phyloP scores from a whole-genome alignment of 495 filamentous ascomycete species.

The Lasiosphaeria hispida region DNA sequence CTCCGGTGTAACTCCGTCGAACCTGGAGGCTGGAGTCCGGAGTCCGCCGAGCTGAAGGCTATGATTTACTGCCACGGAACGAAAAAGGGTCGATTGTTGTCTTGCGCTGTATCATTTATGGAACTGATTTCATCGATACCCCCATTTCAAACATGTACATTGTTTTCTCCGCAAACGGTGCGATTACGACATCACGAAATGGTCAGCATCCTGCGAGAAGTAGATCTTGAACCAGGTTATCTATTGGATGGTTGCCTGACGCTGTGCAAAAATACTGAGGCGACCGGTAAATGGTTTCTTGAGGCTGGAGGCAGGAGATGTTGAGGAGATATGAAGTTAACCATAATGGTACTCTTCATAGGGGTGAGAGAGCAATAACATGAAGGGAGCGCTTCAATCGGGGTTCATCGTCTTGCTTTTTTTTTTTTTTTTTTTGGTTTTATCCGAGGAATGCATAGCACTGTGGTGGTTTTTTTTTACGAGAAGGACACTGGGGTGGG shows the following conservation, averaged over 20 bases:
- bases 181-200: background rate
- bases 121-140: slow-evolving; percentile 20
- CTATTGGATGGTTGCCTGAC: too few relatives aligned
- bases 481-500: background rate
- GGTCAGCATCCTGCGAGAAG: background rate
- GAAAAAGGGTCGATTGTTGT: background rate
- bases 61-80: background rate
- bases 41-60: background rate
- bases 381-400: background rate
- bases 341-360: background rate
- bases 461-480: slow-evolving; percentile 13
- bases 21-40: slow-evolving; percentile 35
- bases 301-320: too few relatives aligned
- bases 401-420: background rate
- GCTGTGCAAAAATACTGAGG: too few relatives aligned
- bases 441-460: slow-evolving; percentile 26
- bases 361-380: background rate
- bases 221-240: background rate
- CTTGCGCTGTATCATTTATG: slow-evolving; percentile 1
- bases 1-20: slow-evolving; percentile 29
- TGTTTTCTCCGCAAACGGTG: slow-evolving; percentile 7
- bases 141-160: slow-evolving; percentile 16
- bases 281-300: too few relatives aligned
- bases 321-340: too few relatives aligned
- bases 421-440: slow-evolving; percentile 11